Conservation (phyloP, 129 eudicot genomes). For the Escallonia rubra region DNA sequence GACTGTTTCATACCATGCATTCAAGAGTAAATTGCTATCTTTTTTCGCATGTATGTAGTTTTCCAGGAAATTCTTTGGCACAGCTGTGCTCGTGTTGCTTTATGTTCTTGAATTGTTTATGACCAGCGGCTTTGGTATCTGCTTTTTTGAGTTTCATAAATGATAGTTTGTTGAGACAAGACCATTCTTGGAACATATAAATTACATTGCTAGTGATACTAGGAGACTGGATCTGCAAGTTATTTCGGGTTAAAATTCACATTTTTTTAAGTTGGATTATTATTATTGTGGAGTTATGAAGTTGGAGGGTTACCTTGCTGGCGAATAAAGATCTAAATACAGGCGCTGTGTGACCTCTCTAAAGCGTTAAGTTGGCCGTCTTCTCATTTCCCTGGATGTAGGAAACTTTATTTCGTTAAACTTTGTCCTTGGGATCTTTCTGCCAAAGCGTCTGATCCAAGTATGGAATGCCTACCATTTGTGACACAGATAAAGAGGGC, state of each 20-base stretch:
- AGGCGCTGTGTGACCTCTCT: too few relatives aligned
- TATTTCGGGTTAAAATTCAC: not conserved
- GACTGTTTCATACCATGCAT: slow-evolving; percentile 5
- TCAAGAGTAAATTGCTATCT: not conserved
- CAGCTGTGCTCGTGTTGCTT: slow-evolving; percentile 1
- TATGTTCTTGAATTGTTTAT: slow-evolving; percentile 5
- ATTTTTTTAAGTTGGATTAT: not conserved
- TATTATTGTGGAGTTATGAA: not conserved
- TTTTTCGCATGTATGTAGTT: not conserved
- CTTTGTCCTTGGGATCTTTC: too few relatives aligned
- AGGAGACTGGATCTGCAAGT: not conserved
- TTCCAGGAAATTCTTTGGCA: not conserved
- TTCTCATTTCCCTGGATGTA: too few relatives aligned
- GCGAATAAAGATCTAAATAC: not conserved
- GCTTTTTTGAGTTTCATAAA: not conserved
- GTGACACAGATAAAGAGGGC: too few relatives aligned
- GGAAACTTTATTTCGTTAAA: too few relatives aligned
- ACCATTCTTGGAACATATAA: not conserved
- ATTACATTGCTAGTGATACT: not conserved
- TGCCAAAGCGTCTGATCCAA: too few relatives aligned
- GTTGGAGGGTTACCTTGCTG: not conserved
- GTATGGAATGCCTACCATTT: too few relatives aligned
- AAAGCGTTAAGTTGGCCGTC: too few relatives aligned
- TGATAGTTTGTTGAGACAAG: not conserved
- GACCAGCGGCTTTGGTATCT: not conserved